Evolutionary conservation across 176 grass and related monocot genomes (phyloP).

Genomic region (Aegilops speltoides): DNA sequence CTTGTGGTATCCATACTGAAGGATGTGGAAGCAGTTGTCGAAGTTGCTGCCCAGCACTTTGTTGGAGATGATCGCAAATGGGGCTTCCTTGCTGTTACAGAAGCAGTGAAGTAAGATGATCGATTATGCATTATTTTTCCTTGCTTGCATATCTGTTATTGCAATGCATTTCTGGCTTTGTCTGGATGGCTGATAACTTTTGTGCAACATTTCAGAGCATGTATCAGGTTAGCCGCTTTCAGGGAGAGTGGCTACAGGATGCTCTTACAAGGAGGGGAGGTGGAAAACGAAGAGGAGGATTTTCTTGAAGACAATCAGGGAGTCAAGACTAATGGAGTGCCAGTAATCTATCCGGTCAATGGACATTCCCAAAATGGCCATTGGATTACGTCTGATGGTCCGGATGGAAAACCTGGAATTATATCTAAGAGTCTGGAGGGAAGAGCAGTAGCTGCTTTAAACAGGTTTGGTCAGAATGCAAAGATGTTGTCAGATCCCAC

Average conservation of each 20-base stretch:
- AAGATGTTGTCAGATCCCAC: constrained; percentile 62
- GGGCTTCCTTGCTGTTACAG: constrained; percentile 77
- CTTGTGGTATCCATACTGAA: constrained; percentile 82
- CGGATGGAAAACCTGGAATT: constrained; percentile 45
- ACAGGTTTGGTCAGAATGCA: constrained; percentile 82
- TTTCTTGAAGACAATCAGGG: constrained; percentile 40
- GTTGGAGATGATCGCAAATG: constrained; percentile 87
- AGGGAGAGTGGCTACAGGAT: constrained; percentile 86
- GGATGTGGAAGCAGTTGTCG: constrained; percentile 87
- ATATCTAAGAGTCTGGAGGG: constrained; percentile 73
- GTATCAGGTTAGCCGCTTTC: constrained; percentile 85
- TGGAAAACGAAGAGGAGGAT: constrained; percentile 49
- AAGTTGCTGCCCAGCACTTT: constrained; percentile 84
- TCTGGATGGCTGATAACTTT: constrained; percentile 18
- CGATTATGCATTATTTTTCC: constrained; percentile 20
- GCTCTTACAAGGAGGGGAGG: constrained; percentile 96
- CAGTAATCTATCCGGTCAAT: constrained; percentile 33
- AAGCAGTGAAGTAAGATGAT: constrained; percentile 78
- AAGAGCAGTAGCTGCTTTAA: constrained; percentile 88
- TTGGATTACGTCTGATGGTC: constrained; percentile 26
- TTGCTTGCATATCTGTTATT: constrained; percentile 24
- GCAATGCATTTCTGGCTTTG: neutral
- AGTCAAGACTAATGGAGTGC: constrained; percentile 36
- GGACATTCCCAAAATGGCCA: constrained; percentile 48
- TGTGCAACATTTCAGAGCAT: constrained; percentile 47